Conservation (phyloP, 1,139 yeast species). For the Zygotorulaspora mrakii region DNA sequence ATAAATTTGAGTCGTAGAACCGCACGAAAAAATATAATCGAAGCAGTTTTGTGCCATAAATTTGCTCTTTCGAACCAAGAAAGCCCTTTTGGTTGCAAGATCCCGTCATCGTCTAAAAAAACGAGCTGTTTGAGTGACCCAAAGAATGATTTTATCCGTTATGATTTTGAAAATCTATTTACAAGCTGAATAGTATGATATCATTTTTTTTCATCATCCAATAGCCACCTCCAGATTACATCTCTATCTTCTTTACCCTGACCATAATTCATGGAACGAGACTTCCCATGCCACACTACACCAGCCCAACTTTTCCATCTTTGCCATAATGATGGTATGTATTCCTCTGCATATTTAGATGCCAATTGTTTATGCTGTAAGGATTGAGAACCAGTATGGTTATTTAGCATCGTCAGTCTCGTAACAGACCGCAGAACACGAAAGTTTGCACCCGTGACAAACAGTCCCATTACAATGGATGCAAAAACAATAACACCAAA, state of each 20-base stretch:
- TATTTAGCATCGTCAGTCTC: slow-evolving; percentile 43
- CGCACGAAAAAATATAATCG: too few species aligned
- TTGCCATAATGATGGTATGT: slow-evolving; percentile 22
- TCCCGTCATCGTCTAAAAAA: too few species aligned
- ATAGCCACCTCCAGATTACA: slow-evolving; percentile 70
- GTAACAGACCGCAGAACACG: slow-evolving; percentile 43
- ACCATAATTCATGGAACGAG: slow-evolving; percentile 9
- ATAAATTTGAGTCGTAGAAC: too few species aligned
- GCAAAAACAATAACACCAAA: slow-evolving; percentile 44
- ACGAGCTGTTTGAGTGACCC: too few species aligned
- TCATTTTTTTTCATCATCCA: slow-evolving; percentile 50
- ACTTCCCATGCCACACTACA: slow-evolving; percentile 24
- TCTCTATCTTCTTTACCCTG: slow-evolving; percentile 48
- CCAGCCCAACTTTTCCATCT: slow-evolving; percentile 18
- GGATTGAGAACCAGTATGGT: slow-evolving; percentile 26
- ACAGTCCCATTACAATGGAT: slow-evolving; percentile 42
- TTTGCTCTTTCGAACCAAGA: too few species aligned
- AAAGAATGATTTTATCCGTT: not conserved
- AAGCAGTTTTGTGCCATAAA: too few species aligned
- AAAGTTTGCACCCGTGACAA: slow-evolving; percentile 41
- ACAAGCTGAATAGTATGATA: slow-evolving; percentile 8
- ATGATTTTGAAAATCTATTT: slow-evolving; percentile 3
- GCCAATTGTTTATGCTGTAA: slow-evolving; percentile 23
- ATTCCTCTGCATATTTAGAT: slow-evolving; percentile 22
- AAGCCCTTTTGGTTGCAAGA: too few species aligned